Conservation (phyloP, 2,329 filamentous ascomycete species). For the Botryotinia calthae region DNA sequence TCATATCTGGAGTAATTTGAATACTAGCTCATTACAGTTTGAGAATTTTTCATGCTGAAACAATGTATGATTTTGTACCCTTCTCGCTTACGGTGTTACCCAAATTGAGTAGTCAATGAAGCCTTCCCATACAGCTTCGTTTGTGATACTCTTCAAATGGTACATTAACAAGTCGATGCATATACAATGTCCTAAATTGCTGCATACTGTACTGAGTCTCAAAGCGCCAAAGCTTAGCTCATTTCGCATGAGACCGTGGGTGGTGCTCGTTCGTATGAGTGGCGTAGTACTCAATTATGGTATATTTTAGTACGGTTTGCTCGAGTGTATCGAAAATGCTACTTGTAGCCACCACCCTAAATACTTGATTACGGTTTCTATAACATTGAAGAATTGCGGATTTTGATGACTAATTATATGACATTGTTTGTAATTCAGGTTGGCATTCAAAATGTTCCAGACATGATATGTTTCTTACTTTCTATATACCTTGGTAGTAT, state of each 20-base stretch:
- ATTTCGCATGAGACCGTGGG: background rate
- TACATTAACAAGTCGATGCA: too few relatives aligned
- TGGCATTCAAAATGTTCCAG: background rate
- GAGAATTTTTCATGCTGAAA: background rate
- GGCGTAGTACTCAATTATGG: background rate
- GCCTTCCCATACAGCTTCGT: background rate
- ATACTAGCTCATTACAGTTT: background rate
- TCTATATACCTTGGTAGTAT: background rate
- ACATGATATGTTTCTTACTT: background rate
- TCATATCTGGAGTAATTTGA: rapidly evolving
- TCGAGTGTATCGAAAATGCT: background rate
- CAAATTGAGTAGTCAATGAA: background rate
- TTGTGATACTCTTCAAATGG: rapidly evolving
- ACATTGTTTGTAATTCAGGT: background rate
- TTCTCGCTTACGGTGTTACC: background rate
- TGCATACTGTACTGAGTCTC: background rate
- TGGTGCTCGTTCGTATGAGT: background rate
- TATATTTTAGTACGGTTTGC: background rate
- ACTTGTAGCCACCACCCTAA: background rate
- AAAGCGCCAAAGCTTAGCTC: background rate
- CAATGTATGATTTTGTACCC: rapidly evolving
- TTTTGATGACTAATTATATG: background rate
- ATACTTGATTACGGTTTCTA: rapidly evolving
- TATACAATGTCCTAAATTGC: too few relatives aligned
- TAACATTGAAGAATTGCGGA: rapidly evolving